Percentiles rank a stretch among this genome's conserved stretches.
These are phyloP conservation scores for Tetradesmus lagerheimii DNA, from an alignment of 139 green algal species.

Conservation along the genomic window DNA sequence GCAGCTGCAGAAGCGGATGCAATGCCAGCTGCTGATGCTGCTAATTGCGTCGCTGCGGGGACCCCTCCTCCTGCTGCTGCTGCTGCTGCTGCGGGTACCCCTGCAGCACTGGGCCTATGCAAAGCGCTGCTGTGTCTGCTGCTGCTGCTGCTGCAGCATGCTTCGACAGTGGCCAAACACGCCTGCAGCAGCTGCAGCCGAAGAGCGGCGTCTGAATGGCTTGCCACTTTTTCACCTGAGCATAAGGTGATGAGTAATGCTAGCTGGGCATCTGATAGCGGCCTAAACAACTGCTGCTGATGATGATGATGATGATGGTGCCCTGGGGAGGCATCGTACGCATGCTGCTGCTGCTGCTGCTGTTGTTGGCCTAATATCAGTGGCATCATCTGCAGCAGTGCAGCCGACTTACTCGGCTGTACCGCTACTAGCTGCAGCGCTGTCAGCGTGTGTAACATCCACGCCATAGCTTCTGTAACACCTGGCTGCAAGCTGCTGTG, in stretches of 20 bases:
- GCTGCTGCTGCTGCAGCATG: background rate
- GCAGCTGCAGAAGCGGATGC: background rate
- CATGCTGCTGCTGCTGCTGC: slow-evolving; percentile 28
- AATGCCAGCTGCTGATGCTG: background rate
- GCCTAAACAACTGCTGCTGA: slow-evolving; percentile 7
- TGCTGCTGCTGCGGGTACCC: background rate
- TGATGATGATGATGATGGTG: slow-evolving; percentile 29
- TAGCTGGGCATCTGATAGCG: slow-evolving; percentile 18
- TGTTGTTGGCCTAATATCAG: slow-evolving; percentile 11
- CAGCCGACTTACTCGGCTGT: slow-evolving; percentile 1
- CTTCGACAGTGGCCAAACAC: background rate
- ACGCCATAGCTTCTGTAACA: background rate
- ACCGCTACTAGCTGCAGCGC: background rate
- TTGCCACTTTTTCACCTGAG: background rate
- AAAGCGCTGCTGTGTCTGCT: slow-evolving; percentile 9
- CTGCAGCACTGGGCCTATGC: background rate
- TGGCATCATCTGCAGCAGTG: background rate
- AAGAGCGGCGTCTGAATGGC: background rate
- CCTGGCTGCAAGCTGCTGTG: background rate
- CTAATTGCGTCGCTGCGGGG: background rate
- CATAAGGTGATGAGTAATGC: background rate
- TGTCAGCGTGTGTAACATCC: slow-evolving; percentile 20
- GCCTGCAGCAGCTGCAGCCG: slow-evolving; percentile 41
- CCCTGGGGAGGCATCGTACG: background rate
- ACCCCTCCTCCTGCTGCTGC: background rate